These are phyloP conservation scores for Aspergillus cavernicola DNA, from an alignment of 495 filamentous ascomycete species.

Conservation along the genomic window DNA sequence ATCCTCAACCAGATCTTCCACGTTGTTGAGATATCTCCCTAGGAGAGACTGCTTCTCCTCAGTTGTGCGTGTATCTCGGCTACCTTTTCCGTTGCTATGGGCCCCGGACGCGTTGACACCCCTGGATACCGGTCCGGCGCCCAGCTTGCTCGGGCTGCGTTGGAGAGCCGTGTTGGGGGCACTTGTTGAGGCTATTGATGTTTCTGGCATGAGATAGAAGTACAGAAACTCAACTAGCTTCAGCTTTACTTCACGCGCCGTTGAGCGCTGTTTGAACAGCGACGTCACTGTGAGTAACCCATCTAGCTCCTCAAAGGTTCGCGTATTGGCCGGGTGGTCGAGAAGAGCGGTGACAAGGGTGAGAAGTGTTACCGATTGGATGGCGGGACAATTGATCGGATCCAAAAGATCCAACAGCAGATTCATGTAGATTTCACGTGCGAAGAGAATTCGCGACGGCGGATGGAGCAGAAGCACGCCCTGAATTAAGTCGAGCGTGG, in stretches of 20 bases:
- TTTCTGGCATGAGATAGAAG: slow-evolving; percentile 96
- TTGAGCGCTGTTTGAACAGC: slow-evolving; percentile 81
- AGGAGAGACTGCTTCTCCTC: slow-evolving; percentile 85
- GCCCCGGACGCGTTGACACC: slow-evolving; percentile 37
- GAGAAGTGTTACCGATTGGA: slow-evolving; percentile 84
- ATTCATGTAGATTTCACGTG: slow-evolving; percentile 92
- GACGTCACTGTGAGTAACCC: slow-evolving; percentile 90
- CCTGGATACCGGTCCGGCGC: slow-evolving; percentile 33
- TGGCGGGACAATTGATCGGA: slow-evolving; percentile 82
- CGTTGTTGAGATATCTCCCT: slow-evolving; percentile 78
- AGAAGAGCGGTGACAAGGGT: slow-evolving; percentile 86
- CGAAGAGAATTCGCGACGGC: slow-evolving; percentile 83
- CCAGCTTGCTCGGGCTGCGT: slow-evolving; percentile 69
- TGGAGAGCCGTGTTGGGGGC: slow-evolving; percentile 48
- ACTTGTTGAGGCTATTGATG: slow-evolving; percentile 47
- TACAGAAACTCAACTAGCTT: slow-evolving; percentile 94
- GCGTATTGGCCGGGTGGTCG: slow-evolving; percentile 76
- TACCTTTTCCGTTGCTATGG: slow-evolving; percentile 31
- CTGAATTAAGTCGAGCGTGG: slow-evolving; percentile 85
- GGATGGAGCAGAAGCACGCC: slow-evolving; percentile 88
- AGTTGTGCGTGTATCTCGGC: slow-evolving; percentile 60
- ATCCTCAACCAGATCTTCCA: slow-evolving; percentile 89
- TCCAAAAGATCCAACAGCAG: slow-evolving; percentile 93
- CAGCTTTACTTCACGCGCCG: slow-evolving; percentile 82
- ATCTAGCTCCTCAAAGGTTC: slow-evolving; percentile 89